Evolutionary conservation across 164 flowering plant genomes (phyloP).

Genomic region (Tetrastigma voinierianum): DNA sequence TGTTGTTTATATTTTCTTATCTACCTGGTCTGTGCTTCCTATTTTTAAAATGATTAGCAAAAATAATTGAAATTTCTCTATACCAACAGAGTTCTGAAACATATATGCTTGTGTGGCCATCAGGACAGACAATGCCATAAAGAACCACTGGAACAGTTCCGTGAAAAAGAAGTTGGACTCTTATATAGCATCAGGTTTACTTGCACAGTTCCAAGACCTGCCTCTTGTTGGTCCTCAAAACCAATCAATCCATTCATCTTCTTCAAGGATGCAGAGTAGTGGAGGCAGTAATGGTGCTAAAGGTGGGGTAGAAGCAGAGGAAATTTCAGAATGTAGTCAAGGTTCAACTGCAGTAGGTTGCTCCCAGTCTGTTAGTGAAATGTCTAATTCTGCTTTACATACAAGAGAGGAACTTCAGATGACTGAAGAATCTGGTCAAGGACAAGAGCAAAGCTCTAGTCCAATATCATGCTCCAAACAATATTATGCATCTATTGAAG

Average conservation of each 20-base stretch:
- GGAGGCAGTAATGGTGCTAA: conserved; percentile 46
- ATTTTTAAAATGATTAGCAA: not conserved
- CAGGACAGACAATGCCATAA: conserved; percentile 99
- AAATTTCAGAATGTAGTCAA: conserved; percentile 83
- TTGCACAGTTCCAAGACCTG: conserved; percentile 56
- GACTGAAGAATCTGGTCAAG: conserved; percentile 35
- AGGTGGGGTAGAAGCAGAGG: conserved; percentile 52
- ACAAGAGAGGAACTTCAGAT: conserved; percentile 25
- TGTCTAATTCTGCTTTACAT: conserved; percentile 27
- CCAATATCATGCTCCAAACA: conserved; percentile 44
- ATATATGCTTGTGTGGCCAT: conserved; percentile 23
- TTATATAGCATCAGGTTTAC: conserved; percentile 77
- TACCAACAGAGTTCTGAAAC: conserved; percentile 13
- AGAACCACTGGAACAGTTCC: conserved; percentile 99
- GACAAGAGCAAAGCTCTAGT: conserved; percentile 33
- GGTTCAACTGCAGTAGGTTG: conserved; percentile 40
- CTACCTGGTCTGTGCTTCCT: not conserved
- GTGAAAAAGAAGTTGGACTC: conserved; percentile 90
- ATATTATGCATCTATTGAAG: conserved; percentile 39
- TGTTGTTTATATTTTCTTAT: not conserved
- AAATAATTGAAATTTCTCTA: conserved; percentile 3
- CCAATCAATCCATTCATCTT: conserved; percentile 43
- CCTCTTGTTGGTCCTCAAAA: conserved; percentile 43
- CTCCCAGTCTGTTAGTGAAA: conserved; percentile 47
- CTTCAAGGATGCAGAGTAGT: conserved; percentile 44